A percentile compares a stretch with the other conserved stretches of the same genome.
These are phyloP conservation scores for Sporothrix schenckii DNA, from an alignment of 2,329 filamentous ascomycete genomes.

Conservation along the genomic window DNA sequence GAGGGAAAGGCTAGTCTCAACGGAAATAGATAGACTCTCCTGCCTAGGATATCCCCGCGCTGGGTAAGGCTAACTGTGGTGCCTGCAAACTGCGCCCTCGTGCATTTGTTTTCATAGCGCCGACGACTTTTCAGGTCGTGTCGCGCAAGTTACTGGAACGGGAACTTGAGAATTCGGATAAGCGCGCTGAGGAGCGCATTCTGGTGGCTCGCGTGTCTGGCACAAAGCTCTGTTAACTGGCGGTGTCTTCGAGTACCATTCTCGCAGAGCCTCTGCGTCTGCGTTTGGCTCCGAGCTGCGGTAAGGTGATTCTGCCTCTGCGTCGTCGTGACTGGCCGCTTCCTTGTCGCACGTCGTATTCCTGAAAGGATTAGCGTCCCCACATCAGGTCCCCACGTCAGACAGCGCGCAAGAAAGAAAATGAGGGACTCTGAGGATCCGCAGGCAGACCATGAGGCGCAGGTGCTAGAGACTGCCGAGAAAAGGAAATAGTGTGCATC, in stretches of 20 bases:
- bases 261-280: too few species aligned
- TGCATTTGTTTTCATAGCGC: not conserved
- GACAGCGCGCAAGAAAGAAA: conserved; percentile 9
- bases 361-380: not conserved
- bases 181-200: not conserved
- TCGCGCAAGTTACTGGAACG: not conserved
- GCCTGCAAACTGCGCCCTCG: not conserved
- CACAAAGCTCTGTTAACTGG: not conserved
- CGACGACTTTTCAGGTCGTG: not conserved
- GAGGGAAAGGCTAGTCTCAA: not conserved
- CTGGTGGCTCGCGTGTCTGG: not conserved
- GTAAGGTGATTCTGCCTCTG: not conserved
- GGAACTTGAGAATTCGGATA: not conserved
- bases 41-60: not conserved
- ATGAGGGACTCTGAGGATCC: conserved; percentile 16
- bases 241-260: not conserved
- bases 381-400: too few species aligned
- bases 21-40: not conserved
- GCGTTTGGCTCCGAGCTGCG: not conserved
- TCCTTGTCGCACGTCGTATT: not conserved
- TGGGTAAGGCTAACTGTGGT: conserved; percentile 15
- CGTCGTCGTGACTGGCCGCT: not conserved
- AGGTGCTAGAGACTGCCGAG: not conserved
- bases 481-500: not conserved
- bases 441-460: conserved; percentile 8